Percentiles rank a stretch among this genome's conserved stretches.
phyloP scores from a whole-genome alignment of 495 filamentous ascomycete species.

The Neurospora pannonica region DNA sequence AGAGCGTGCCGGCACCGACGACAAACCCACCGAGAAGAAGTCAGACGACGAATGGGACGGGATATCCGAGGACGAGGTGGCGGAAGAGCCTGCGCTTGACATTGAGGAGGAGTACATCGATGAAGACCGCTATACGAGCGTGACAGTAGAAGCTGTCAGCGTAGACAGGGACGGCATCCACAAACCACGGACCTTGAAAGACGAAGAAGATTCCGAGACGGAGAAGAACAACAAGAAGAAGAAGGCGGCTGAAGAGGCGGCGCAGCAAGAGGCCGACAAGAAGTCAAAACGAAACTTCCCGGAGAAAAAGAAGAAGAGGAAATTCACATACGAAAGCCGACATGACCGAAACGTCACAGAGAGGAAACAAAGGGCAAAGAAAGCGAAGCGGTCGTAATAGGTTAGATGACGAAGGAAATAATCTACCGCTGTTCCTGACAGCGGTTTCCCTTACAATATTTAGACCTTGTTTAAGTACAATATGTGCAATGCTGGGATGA shows the following conservation, averaged over 20 bases:
- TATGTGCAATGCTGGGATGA: background rate
- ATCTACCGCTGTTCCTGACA: background rate
- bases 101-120: slow-evolving; percentile 93
- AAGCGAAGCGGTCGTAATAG: slow-evolving; percentile 20
- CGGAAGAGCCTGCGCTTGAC: slow-evolving; percentile 43
- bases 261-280: slow-evolving; percentile 23
- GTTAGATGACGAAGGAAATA: background rate
- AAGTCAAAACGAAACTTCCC: slow-evolving; percentile 18
- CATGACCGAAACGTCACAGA: slow-evolving; percentile 55
- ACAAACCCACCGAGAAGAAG: slow-evolving; percentile 18
- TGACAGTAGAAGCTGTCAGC: slow-evolving; percentile 87
- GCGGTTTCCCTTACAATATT: background rate
- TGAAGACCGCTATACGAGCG: slow-evolving; percentile 89
- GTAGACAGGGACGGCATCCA: slow-evolving; percentile 61
- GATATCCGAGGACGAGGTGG: slow-evolving; percentile 44
- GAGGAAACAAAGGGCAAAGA: slow-evolving; percentile 58
- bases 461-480: background rate
- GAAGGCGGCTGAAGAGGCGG: slow-evolving; percentile 1
- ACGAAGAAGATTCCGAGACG: slow-evolving; percentile 34
- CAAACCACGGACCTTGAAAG: slow-evolving; percentile 34
- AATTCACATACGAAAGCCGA: slow-evolving; percentile 88
- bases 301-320: slow-evolving; percentile 68
- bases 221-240: slow-evolving; percentile 17
- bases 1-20: slow-evolving; percentile 36
- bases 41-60: slow-evolving; percentile 55